phyloP scores from a whole-genome alignment of 2,329 filamentous ascomycete species.

The Periconia macrospinosa region DNA sequence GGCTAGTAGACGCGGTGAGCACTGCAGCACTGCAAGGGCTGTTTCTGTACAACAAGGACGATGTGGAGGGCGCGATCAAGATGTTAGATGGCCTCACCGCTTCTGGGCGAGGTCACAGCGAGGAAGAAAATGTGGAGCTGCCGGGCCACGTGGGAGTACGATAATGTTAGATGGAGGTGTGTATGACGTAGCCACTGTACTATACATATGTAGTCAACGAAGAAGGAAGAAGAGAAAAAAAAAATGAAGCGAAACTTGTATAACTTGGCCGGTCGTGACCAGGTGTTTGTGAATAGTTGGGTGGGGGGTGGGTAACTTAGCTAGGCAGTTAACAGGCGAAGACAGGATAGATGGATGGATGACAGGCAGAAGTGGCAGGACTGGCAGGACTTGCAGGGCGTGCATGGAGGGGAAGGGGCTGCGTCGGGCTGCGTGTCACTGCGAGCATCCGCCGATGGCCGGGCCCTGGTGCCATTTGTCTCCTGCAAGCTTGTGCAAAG shows the following conservation, averaged over 20 bases:
- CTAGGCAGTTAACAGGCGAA: too few species aligned
- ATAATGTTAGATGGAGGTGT: slow-evolving; percentile 9
- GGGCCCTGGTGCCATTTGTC: background rate
- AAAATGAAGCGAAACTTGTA: background rate
- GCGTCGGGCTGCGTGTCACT: too few species aligned
- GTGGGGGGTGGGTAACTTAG: too few species aligned
- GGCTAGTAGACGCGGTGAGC: slow-evolving; percentile 73
- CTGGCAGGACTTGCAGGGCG: too few species aligned
- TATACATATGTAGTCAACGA: background rate
- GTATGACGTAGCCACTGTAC: slow-evolving; percentile 11
- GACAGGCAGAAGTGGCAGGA: too few species aligned
- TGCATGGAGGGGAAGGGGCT: too few species aligned
- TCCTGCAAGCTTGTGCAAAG: background rate
- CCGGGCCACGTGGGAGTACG: slow-evolving; percentile 33
- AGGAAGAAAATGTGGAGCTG: slow-evolving; percentile 30
- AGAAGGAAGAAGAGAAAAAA: background rate
- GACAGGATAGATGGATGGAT: too few species aligned
- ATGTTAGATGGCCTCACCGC: slow-evolving; percentile 68
- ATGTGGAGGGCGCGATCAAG: slow-evolving; percentile 81
- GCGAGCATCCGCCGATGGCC: too few species aligned
- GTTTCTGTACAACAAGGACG: slow-evolving; percentile 92
- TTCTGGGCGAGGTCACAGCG: slow-evolving; percentile 21
- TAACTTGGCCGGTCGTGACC: too few species aligned
- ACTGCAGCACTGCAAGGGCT: slow-evolving; percentile 91
- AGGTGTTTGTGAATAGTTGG: too few species aligned